Conservation (phyloP, 192 early-diverging fungal species). For the Neocallimastix lanati region DNA sequence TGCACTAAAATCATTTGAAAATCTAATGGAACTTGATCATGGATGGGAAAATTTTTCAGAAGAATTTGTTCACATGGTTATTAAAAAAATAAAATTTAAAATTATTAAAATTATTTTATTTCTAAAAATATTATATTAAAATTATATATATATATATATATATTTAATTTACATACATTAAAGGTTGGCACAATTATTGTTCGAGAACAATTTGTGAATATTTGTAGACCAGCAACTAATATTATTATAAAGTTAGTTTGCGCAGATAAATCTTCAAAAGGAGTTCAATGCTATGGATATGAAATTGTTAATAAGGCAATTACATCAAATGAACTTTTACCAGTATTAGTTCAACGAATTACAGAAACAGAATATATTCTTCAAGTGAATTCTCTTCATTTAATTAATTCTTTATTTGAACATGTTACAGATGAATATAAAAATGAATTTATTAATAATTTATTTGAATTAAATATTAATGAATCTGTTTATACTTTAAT, state of each 20-base stretch:
- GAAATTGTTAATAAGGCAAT: constrained; percentile 30
- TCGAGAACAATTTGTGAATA: constrained; percentile 41
- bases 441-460: constrained; percentile 16
- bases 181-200: constrained; percentile 33
- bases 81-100: background rate
- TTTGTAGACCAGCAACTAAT: constrained; percentile 50
- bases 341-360: constrained; percentile 36
- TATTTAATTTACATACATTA: background rate
- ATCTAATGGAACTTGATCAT: constrained; percentile 42
- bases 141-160: too few relatives aligned
- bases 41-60: constrained; percentile 34
- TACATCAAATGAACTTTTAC: constrained; percentile 8
- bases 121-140: too few relatives aligned
- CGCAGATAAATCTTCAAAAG: constrained; percentile 13
- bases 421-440: constrained; percentile 32
- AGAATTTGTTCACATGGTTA: constrained; percentile 30
- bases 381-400: constrained; percentile 37
- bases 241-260: constrained; percentile 43
- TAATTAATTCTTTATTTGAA: constrained; percentile 42
- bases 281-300: constrained; percentile 26
- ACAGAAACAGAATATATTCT: constrained; percentile 36
- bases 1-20: constrained; percentile 37
- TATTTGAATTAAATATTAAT: constrained; percentile 27
- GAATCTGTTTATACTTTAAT: constrained; percentile 24
- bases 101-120: too few relatives aligned